phyloP scores from a whole-genome alignment of 2,329 filamentous ascomycete species.

The Talaromyces amestolkiae region DNA sequence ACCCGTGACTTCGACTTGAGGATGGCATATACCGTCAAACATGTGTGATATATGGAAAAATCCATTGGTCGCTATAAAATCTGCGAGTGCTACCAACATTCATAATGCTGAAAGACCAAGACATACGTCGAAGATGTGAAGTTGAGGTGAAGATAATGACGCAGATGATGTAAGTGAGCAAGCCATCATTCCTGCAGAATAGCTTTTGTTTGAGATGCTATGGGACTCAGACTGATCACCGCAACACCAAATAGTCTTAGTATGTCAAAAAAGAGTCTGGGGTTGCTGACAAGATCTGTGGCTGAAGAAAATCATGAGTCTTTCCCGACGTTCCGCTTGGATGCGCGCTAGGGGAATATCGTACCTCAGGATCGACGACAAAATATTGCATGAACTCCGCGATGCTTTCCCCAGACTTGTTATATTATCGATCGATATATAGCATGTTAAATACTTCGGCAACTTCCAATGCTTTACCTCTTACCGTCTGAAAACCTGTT shows the following conservation, averaged over 20 bases:
- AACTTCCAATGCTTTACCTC: background rate
- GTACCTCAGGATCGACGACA: slow-evolving; percentile 1
- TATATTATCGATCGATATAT: background rate
- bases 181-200: background rate
- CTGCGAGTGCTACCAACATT: background rate
- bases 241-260: background rate
- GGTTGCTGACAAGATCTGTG: background rate
- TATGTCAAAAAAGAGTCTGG: background rate
- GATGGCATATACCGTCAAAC: too few species aligned
- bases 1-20: background rate
- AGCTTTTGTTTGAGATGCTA: background rate
- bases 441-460: background rate
- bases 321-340: slow-evolving; percentile 9
- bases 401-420: background rate
- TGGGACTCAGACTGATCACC: background rate
- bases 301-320: slow-evolving; percentile 4
- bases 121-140: background rate
- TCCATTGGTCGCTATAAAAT: background rate
- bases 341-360: slow-evolving; percentile 9
- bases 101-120: background rate
- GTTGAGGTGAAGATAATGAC: background rate
- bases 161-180: background rate
- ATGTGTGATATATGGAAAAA: background rate
- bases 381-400: background rate
- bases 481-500: background rate